Evolutionary conservation across 495 filamentous ascomycete genomes (phyloP).

Genomic region (Podospora anserina): DNA sequence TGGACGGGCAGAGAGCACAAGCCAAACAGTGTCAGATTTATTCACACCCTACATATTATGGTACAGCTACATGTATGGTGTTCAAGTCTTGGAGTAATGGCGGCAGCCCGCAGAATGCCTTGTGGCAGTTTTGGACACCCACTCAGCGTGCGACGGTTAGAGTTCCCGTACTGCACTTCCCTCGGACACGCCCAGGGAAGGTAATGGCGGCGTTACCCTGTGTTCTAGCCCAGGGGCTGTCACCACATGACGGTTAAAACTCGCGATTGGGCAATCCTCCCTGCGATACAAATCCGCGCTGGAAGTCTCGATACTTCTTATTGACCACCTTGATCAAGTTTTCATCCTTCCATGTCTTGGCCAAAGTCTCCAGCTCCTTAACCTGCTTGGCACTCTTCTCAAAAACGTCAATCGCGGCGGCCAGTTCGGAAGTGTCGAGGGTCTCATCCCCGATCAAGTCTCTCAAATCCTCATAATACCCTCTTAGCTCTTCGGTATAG

Average conservation of each 20-base stretch:
- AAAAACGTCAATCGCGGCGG: slow-evolving; percentile 9
- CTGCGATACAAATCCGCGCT: slow-evolving; percentile 72
- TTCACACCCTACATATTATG: background rate
- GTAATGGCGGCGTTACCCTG: slow-evolving; percentile 43
- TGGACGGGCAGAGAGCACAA: background rate
- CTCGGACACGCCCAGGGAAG: slow-evolving; percentile 78
- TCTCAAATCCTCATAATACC: slow-evolving; percentile 60
- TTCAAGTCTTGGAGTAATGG: slow-evolving; percentile 37
- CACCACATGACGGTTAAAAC: slow-evolving; percentile 82
- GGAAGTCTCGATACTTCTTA: slow-evolving; percentile 65
- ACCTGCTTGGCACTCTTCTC: slow-evolving; percentile 2
- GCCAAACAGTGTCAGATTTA: background rate
- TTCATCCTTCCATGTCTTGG: slow-evolving; percentile 61
- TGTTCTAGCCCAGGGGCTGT: slow-evolving; percentile 61
- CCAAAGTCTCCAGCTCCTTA: slow-evolving; percentile 36
- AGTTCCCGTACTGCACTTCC: slow-evolving; percentile 63
- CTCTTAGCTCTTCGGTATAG: slow-evolving; percentile 60
- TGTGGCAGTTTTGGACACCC: slow-evolving; percentile 68
- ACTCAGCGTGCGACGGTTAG: slow-evolving; percentile 61
- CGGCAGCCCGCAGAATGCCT: slow-evolving; percentile 58
- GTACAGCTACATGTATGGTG: background rate
- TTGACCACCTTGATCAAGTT: slow-evolving; percentile 62
- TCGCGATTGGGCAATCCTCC: slow-evolving; percentile 72
- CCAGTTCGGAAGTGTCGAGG: slow-evolving; percentile 51
- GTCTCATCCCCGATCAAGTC: slow-evolving; percentile 52